Percentiles rank a stretch among this genome's conserved stretches.
These are phyloP conservation scores for Trichophyton verrucosum DNA, from an alignment of 2,329 filamentous ascomycete genomes.

Conservation along the genomic window DNA sequence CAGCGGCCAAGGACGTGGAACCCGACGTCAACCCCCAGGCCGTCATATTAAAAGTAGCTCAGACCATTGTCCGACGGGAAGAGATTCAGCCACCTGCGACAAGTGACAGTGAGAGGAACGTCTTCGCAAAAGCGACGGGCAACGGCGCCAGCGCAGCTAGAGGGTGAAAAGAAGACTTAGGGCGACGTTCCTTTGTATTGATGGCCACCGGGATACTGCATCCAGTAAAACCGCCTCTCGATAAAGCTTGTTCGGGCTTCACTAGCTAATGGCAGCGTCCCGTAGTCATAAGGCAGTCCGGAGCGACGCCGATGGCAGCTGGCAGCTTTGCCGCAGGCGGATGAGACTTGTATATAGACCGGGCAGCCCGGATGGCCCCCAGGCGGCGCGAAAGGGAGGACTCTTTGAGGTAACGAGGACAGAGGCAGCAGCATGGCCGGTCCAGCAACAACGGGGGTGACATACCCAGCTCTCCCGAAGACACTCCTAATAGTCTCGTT, in stretches of 20 bases:
- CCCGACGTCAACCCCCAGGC: neutral
- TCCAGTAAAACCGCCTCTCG: neutral
- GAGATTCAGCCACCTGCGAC: neutral
- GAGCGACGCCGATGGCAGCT: slow-evolving; percentile 1
- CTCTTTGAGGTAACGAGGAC: neutral
- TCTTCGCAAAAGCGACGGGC: too few species aligned
- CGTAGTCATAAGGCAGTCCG: neutral
- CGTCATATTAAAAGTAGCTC: too few species aligned
- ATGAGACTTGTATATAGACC: neutral
- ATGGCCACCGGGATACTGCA: neutral
- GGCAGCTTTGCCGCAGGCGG: neutral
- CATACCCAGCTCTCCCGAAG: slow-evolving; percentile 24
- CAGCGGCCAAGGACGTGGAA: neutral
- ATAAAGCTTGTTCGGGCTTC: neutral
- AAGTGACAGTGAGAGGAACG: neutral
- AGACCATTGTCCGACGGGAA: too few species aligned
- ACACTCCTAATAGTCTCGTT: slow-evolving; percentile 30
- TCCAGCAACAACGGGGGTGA: neutral
- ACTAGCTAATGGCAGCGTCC: neutral
- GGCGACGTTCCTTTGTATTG: neutral
- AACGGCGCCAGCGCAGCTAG: neutral
- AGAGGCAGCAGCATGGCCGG: neutral
- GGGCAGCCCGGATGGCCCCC: neutral
- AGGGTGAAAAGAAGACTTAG: neutral
- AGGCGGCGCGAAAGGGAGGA: neutral